Evolutionary conservation across 768 basidiomycete species (phyloP).

Genomic region (Boletus reticuloceps): DNA sequence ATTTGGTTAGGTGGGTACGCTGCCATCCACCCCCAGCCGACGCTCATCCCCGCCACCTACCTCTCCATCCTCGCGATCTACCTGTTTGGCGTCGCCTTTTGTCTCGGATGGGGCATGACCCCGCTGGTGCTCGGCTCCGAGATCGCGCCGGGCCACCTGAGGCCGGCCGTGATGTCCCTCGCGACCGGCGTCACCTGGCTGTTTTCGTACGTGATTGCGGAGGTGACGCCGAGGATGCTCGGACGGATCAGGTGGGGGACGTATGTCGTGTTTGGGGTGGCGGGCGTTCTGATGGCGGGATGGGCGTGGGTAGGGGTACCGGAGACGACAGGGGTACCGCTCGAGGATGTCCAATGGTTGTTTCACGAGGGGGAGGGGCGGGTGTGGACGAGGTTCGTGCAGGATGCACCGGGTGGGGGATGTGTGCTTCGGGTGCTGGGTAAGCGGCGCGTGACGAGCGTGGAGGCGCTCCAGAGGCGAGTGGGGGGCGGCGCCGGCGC

Average conservation of each 20-base stretch:
- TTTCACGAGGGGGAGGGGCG: conserved; percentile 23
- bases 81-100: conserved; percentile 36
- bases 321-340: conserved; percentile 38
- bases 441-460: conserved; percentile 18
- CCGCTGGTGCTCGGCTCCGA: conserved; percentile 36
- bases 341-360: conserved; percentile 37
- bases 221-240: conserved; percentile 39
- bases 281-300: conserved; percentile 27
- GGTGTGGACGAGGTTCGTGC: conserved; percentile 26
- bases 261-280: conserved; percentile 33
- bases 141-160: conserved; percentile 36
- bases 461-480: conserved; percentile 25
- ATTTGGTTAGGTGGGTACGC: conserved; percentile 35
- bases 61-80: conserved; percentile 37
- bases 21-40: conserved; percentile 27
- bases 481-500: neutral
- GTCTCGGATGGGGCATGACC: conserved; percentile 33
- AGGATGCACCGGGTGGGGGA: conserved; percentile 34
- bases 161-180: conserved; percentile 31
- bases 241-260: conserved; percentile 27
- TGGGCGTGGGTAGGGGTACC: conserved; percentile 39
- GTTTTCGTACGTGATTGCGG: conserved; percentile 37
- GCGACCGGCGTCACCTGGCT: conserved; percentile 35
- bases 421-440: conserved; percentile 28
- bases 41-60: conserved; percentile 31